phyloP scores from a whole-genome alignment of 805 yeast species.

The Suhomyces kilbournensis region DNA sequence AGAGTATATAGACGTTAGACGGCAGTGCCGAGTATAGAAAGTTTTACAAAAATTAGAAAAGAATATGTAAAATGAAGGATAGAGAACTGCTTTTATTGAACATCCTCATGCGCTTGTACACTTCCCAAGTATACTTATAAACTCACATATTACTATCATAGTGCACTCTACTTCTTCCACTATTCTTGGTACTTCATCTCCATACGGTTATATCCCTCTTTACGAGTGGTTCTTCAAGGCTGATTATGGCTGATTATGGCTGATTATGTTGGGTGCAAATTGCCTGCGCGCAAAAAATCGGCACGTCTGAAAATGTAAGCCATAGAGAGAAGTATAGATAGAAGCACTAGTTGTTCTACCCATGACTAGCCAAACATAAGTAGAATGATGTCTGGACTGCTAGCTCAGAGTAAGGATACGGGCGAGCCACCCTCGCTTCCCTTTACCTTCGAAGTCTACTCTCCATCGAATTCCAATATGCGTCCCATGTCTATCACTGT shows the following conservation, averaged over 20 bases:
- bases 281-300: constrained; percentile 1
- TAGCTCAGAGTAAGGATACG: not conserved
- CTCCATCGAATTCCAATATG: constrained; percentile 1
- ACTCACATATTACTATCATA: too few relatives aligned
- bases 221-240: not conserved
- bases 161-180: too few relatives aligned
- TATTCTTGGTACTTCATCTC: too few relatives aligned
- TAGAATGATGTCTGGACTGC: not conserved
- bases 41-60: too few relatives aligned
- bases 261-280: not conserved
- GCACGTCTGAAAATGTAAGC: not conserved
- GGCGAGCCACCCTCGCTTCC: constrained; percentile 5
- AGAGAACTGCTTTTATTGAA: too few relatives aligned
- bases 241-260: too few relatives aligned
- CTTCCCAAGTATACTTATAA: too few relatives aligned
- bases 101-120: too few relatives aligned
- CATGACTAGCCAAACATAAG: not conserved
- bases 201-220: not conserved
- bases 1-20: not conserved
- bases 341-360: not conserved
- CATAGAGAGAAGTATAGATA: not conserved
- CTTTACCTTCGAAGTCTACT: constrained; percentile 14
- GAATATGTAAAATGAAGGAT: too few relatives aligned
- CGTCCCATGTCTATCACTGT: constrained; percentile 13
- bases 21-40: not conserved